Conservation (phyloP, 352 stramenopile genomes). For the Phytophthora litchii region DNA sequence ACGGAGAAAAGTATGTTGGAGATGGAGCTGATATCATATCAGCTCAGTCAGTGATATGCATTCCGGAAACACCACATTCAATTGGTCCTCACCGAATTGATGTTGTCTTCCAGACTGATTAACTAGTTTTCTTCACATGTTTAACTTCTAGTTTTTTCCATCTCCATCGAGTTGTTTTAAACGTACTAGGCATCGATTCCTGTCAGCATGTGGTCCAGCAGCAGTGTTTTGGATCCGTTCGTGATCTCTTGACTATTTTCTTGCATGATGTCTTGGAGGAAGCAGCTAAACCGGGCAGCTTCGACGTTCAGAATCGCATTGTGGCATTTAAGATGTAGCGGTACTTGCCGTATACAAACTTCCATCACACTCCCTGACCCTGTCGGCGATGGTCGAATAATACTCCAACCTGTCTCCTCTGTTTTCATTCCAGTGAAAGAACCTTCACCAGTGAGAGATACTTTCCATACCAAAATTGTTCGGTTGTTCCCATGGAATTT, state of each 20-base stretch:
- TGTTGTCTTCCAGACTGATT: no score
- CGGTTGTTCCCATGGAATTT: not conserved
- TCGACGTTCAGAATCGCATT: not conserved
- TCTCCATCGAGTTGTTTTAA: not conserved
- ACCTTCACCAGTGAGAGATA: conserved; percentile 2
- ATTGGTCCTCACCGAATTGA: no score
- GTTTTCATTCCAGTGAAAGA: conserved; percentile 3
- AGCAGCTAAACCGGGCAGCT: not conserved
- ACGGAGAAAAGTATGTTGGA: no score
- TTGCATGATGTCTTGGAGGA: conserved; percentile 11
- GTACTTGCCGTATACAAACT: conserved; percentile 5
- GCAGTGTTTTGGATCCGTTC: conserved; percentile 4
- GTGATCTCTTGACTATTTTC: conserved; percentile 18
- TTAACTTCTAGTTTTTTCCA: no score
- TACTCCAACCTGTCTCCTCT: conserved; percentile 10
- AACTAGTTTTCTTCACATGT: no score
- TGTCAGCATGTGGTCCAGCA: conserved; percentile 10
- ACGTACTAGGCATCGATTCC: not conserved
- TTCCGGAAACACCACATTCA: no score
- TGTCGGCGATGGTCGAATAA: conserved; percentile 6
- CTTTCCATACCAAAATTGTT: conserved; percentile 10
- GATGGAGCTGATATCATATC: no score
- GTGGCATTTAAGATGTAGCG: not conserved
- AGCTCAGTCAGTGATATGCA: no score
- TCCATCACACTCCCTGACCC: conserved; percentile 4